Evolutionary conservation across 2,329 filamentous ascomycete genomes (phyloP).

Genomic region (Trichophyton schoenleinii): DNA sequence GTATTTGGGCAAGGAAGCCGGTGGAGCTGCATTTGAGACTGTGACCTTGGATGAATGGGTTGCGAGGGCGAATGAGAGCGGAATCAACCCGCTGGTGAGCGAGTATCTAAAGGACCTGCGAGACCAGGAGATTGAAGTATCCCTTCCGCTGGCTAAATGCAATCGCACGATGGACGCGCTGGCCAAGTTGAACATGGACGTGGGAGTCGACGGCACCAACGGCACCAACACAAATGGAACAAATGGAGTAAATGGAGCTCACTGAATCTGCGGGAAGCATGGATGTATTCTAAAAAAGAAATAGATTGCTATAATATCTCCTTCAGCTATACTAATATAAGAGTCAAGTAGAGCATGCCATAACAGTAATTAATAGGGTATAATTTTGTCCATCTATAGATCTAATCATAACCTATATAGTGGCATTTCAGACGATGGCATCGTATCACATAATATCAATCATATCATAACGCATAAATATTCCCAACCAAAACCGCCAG

Average conservation of each 20-base stretch:
- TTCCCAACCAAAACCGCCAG: background rate
- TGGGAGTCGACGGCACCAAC: background rate
- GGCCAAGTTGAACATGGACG: background rate
- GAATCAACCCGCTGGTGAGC: constrained; percentile 4
- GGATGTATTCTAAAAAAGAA: background rate
- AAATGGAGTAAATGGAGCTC: background rate
- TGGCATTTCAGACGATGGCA: background rate
- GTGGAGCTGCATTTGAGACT: constrained; percentile 1
- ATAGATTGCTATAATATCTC: background rate
- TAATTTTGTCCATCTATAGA: background rate
- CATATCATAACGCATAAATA: background rate
- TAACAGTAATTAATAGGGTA: background rate
- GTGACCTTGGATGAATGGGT: constrained; percentile 6
- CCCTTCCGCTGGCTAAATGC: background rate
- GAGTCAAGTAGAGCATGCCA: background rate
- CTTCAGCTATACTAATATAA: background rate
- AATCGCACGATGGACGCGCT: constrained; percentile 1
- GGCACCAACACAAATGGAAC: background rate
- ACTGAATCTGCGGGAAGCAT: background rate
- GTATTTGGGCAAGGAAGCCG: constrained; percentile 5
- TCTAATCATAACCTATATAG: background rate
- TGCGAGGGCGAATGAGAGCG: constrained; percentile 2
- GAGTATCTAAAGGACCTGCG: constrained; percentile 3
- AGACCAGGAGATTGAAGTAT: background rate
- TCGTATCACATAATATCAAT: background rate